Percentiles rank a stretch among this genome's conserved stretches.
Evolutionary conservation across 805 yeast genomes (phyloP).

Genomic region (Suhomyces canberraensis): DNA sequence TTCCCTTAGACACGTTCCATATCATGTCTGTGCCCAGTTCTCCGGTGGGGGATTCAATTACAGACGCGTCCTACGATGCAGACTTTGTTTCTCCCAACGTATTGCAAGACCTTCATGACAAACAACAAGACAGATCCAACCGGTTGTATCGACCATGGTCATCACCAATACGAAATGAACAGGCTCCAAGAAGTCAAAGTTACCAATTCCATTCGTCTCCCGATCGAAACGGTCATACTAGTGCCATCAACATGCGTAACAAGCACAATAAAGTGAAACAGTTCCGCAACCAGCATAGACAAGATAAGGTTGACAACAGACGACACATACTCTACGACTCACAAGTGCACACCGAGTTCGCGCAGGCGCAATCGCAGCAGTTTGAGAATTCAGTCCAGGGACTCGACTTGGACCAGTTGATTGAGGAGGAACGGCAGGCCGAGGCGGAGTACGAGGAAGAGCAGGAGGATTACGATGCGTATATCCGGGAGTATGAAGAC

Average conservation of each 20-base stretch:
- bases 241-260: constrained; percentile 15
- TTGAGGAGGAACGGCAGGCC: constrained; percentile 21
- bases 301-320: constrained; percentile 14
- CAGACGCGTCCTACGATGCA: background rate
- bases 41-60: constrained; percentile 2
- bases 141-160: constrained; percentile 16
- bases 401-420: constrained; percentile 17
- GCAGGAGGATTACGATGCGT: constrained; percentile 11
- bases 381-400: constrained; percentile 11
- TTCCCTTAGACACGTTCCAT: constrained; percentile 9
- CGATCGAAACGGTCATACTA: constrained; percentile 5
- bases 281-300: constrained; percentile 23
- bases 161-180: constrained; percentile 2
- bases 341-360: constrained; percentile 11
- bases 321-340: constrained; percentile 17
- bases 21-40: constrained; percentile 10
- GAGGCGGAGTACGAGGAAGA: constrained; percentile 4
- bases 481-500: constrained; percentile 8
- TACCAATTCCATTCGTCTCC: background rate
- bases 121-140: constrained; percentile 16
- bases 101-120: constrained; percentile 15
- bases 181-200: constrained; percentile 1
- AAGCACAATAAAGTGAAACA: constrained; percentile 22
- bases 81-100: constrained; percentile 3
- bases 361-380: constrained; percentile 9